phyloP scores from a whole-genome alignment of 768 basidiomycete genomes.

The Hemileccinum rubropunctum region DNA sequence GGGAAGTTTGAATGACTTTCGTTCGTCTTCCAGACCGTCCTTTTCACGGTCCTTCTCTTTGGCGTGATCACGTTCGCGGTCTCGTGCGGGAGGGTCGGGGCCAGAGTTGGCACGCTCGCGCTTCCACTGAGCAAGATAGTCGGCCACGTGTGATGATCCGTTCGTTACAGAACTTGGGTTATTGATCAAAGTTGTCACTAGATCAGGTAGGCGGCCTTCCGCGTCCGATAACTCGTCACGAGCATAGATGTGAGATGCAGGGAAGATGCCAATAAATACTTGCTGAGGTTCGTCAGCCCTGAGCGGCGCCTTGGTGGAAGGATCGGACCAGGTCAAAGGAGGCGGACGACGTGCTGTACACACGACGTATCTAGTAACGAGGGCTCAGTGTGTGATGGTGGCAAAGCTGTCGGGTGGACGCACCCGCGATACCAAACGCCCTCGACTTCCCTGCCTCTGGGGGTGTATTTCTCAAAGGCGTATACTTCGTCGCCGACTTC shows the following conservation, averaged over 20 bases:
- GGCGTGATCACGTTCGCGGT: constrained; percentile 32
- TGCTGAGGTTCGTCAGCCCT: constrained; percentile 78
- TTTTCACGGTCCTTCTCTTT: constrained; percentile 53
- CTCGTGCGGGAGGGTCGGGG: constrained; percentile 25
- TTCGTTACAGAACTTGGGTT: constrained; percentile 30
- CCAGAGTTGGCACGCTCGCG: constrained; percentile 29
- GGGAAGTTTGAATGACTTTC: constrained; percentile 69
- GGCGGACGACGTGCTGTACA: constrained; percentile 71
- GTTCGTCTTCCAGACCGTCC: constrained; percentile 61
- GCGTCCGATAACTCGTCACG: constrained; percentile 87
- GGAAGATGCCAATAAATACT: constrained; percentile 94
- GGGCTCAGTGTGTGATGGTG: neutral
- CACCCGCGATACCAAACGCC: constrained; percentile 94
- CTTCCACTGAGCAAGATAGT: constrained; percentile 46
- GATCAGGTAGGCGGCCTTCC: constrained; percentile 77
- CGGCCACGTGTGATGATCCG: constrained; percentile 41
- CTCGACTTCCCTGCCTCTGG: constrained; percentile 68
- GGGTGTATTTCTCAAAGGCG: constrained; percentile 90
- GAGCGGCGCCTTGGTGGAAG: constrained; percentile 45
- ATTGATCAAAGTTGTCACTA: constrained; percentile 55
- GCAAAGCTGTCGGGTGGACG: constrained; percentile 31
- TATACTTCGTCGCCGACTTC: constrained; percentile 97
- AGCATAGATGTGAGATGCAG: constrained; percentile 82
- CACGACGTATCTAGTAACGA: constrained; percentile 68
- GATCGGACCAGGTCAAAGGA: constrained; percentile 68